These are phyloP conservation scores for Venturia aucupariae DNA, from an alignment of 2,329 filamentous ascomycete species.

Conservation along the genomic window DNA sequence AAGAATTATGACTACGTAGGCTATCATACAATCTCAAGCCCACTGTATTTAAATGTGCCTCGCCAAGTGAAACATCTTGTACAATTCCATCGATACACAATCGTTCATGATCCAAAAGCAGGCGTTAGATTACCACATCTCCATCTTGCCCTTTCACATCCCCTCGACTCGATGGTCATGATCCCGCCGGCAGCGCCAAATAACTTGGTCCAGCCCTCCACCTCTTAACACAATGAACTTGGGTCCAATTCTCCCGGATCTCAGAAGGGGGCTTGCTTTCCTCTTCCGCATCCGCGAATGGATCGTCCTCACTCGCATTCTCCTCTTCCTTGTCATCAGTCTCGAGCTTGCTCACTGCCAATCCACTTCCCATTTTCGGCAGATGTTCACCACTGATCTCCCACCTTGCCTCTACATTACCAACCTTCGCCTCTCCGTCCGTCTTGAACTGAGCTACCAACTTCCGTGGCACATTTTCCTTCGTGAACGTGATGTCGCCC, in stretches of 20 bases:
- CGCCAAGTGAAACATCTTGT: not conserved
- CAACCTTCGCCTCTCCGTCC: slow-evolving; percentile 60
- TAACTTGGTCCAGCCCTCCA: slow-evolving; percentile 64
- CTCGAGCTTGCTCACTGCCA: slow-evolving; percentile 52
- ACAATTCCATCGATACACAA: not conserved
- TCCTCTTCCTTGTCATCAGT: slow-evolving; percentile 18
- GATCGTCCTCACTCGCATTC: slow-evolving; percentile 45
- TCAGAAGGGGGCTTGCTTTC: not conserved
- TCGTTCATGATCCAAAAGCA: not conserved
- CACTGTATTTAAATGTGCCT: not conserved
- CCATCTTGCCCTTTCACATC: not conserved
- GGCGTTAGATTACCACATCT: not conserved
- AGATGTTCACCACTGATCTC: slow-evolving; percentile 51
- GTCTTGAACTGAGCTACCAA: slow-evolving; percentile 76
- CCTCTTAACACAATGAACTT: slow-evolving; percentile 57
- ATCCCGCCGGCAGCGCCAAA: slow-evolving; percentile 30
- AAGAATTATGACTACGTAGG: not conserved
- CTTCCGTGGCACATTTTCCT: slow-evolving; percentile 46
- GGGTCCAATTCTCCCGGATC: slow-evolving; percentile 47
- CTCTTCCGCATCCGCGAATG: slow-evolving; percentile 56
- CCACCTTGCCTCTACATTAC: slow-evolving; percentile 75
- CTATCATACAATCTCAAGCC: not conserved
- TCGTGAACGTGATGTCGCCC: slow-evolving; percentile 58
- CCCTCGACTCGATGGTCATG: not conserved
- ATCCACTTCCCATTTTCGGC: slow-evolving; percentile 36